A percentile compares a stretch with the other conserved stretches of the same genome.
Conservation (phyloP, 2,329 filamentous ascomycete species). For the Trichoderma semiorbis region DNA sequence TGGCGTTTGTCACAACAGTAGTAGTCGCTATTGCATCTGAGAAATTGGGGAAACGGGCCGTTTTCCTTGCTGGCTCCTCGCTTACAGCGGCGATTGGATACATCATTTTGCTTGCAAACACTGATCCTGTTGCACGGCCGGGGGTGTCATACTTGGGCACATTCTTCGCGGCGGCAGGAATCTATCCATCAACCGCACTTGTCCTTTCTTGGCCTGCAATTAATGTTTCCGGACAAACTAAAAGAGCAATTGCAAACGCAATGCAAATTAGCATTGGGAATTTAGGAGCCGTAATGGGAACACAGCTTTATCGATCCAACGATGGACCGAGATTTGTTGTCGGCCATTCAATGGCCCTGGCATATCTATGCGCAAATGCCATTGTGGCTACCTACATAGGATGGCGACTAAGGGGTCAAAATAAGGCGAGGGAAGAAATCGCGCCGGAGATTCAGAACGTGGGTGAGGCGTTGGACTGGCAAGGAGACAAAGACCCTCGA, state of each 20-base stretch:
- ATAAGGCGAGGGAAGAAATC: slow-evolving; percentile 47
- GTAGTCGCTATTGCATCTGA: slow-evolving; percentile 59
- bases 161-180: slow-evolving; percentile 62
- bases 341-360: slow-evolving; percentile 64
- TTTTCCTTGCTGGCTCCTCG: slow-evolving; percentile 60
- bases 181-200: slow-evolving; percentile 63
- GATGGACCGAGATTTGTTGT: slow-evolving; percentile 62
- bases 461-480: slow-evolving; percentile 51
- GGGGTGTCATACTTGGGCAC: slow-evolving; percentile 59
- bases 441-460: slow-evolving; percentile 42
- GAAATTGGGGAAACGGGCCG: slow-evolving; percentile 51
- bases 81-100: slow-evolving; percentile 60
- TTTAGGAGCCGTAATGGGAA: slow-evolving; percentile 64
- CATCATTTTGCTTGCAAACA: slow-evolving; percentile 54
- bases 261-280: slow-evolving; percentile 68
- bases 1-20: slow-evolving; percentile 59
- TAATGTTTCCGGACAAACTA: slow-evolving; percentile 68
- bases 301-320: slow-evolving; percentile 61
- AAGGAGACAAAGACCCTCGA: slow-evolving; percentile 59
- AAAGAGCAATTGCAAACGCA: slow-evolving; percentile 64
- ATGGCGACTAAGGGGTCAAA: slow-evolving; percentile 54
- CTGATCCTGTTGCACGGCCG: slow-evolving; percentile 43
- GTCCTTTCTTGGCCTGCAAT: slow-evolving; percentile 68
- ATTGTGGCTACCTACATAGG: slow-evolving; percentile 40
- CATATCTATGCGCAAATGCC: slow-evolving; percentile 53